Base-by-base conservation (phyloP, 768 basidiomycete genomes). In the Lactarius tabidus region DNA sequence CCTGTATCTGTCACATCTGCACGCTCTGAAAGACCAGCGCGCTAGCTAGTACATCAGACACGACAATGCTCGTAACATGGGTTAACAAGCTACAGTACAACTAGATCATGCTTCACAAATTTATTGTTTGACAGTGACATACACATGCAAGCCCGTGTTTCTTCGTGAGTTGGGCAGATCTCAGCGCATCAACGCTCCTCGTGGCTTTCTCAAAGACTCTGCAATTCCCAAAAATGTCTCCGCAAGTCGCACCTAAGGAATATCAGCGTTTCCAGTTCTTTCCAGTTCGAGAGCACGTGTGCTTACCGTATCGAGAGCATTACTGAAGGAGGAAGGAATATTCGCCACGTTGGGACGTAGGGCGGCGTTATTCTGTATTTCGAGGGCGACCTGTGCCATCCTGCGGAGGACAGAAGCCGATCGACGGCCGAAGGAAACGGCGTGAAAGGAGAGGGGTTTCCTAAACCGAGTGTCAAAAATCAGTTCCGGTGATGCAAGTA, bases 361-460 rank as follows among this genome's bases (percentile, higher is more conserved):
- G 0, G 83, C 81, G 0, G 79, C 79, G 48, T 69, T 75, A 41
- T 74, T 79, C 67, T 85, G 81, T 4, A 79, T 76, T 60, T 81
- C 79, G 6, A 70, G 71, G 0, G 85, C 84, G 23, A 85, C 77
- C 7, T 80, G 72, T 1, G 79, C 77, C 86, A 87, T 87, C 20
- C 78, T 75, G 35, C 78, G 76, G 26, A 87, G 73, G 20, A 36
- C 52, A 3, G 36, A 54, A 39, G 17, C 17, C 6, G 39, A 35
- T 35, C 5, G 4, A 35, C 9, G 39, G 5, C 85, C 85, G 35
- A 87, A 86, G 0, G 83, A 79, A 23, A 87, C 81, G 0, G 84
- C 72, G 55, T 87, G 85, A 70, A 86, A 82, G 0, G 85, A 84
- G 1, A 85, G 73, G 1, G 84, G 73, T 74, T 82, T 82, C 15